Base-by-base conservation (phyloP, 192 early-diverging fungal genomes). In the Backusella westeae region DNA sequence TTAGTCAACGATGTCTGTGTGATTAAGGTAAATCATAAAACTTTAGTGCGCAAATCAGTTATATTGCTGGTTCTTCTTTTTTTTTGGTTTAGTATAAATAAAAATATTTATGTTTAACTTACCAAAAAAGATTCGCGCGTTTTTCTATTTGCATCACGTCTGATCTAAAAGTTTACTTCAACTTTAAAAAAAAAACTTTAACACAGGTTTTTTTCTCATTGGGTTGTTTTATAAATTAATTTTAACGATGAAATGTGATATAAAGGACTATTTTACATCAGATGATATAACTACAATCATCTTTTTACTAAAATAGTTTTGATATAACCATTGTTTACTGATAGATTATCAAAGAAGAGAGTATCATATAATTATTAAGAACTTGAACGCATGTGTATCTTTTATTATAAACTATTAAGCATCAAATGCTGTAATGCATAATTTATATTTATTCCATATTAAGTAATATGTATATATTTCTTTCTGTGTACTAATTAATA, bases 191-290 rank as follows among this genome's bases (percentile, higher is more conserved):
- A 49, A 44, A 56, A 56, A 59, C 21, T 59, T 26, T 59, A 59
- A 59, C 26, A 49, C 46, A n/a, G 19, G 46, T 59, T 23, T 59
- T 59, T 59, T 59, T 59, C 53, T 26, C 53, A 59, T 59, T 26
- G 53, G 53, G 53, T 59, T 59, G n/a, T 29, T 29, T 63, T 63
- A 29, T 63, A 63, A 63, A 63, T 63, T 63, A 29, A 63, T 63
- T 63, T 8, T 63, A 63, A 56, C 21, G 53, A 56, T n/a, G 19
- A 26, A 56, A 56, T 9, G 53, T 56, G 53, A 56, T 56, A 9
- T 59, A 59, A 17, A 23, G 3, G 19, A 26, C 4, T 26, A 26
- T 63, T 29, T 29, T 63, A 63, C n/a, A 56, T 56, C 23, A 29
- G 9, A 14, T 9, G 21, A 29, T 63, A 21, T 26, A 9, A 17